Percentiles rank a stretch among this genome's conserved stretches.
Conservation (phyloP, 768 basidiomycete genomes). For the Austroboletus festivus region DNA sequence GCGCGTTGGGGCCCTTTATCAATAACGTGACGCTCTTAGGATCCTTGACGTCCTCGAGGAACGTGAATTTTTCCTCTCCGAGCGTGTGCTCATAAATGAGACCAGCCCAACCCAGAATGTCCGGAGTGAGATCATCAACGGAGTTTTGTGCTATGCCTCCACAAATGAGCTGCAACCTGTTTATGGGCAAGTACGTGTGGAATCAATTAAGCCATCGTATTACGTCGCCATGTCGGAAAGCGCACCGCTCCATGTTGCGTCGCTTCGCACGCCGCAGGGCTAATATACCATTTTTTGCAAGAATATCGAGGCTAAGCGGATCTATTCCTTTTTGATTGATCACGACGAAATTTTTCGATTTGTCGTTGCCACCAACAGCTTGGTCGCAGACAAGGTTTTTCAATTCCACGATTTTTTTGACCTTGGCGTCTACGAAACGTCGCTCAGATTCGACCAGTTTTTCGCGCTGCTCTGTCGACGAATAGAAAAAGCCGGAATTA, state of each 20-base stretch:
- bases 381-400: slow-evolving; percentile 97
- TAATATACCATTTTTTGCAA: slow-evolving; percentile 95
- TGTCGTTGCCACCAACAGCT: slow-evolving; percentile 76
- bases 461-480: slow-evolving; percentile 95
- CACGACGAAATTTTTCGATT: slow-evolving; percentile 84
- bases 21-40: slow-evolving; percentile 95
- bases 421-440: slow-evolving; percentile 87
- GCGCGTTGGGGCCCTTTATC: slow-evolving; percentile 95
- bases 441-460: slow-evolving; percentile 98
- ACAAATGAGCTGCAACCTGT: slow-evolving; percentile 86
- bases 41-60: slow-evolving; percentile 93
- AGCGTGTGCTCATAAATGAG: slow-evolving; percentile 98
- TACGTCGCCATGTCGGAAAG: slow-evolving; percentile 23
- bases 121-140: slow-evolving; percentile 91
- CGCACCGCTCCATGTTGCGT: slow-evolving; percentile 96
- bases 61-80: slow-evolving; percentile 98
- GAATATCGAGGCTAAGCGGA: slow-evolving; percentile 90
- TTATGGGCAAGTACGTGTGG: slow-evolving; percentile 5
- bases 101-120: slow-evolving; percentile 94
- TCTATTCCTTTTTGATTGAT: slow-evolving; percentile 99
- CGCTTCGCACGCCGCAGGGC: slow-evolving; percentile 94
- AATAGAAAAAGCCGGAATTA: slow-evolving; percentile 99
- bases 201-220: slow-evolving; percentile 26
- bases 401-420: slow-evolving; percentile 93
- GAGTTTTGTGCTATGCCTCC: slow-evolving; percentile 97